phyloP scores from a whole-genome alignment of 1,284 basidiomycete genomes.

The Wallemia mellicola region DNA sequence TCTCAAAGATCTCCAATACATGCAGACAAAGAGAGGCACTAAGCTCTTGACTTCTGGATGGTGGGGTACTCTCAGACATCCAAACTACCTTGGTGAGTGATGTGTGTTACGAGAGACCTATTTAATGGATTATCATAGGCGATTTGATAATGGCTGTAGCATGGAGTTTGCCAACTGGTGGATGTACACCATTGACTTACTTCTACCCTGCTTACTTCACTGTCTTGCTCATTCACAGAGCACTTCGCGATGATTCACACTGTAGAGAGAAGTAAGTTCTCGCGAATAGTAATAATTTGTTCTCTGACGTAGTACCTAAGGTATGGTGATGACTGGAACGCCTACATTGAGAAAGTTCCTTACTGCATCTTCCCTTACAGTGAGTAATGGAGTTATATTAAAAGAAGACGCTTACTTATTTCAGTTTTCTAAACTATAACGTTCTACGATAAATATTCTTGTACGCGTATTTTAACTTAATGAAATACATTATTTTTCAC shows the following conservation, averaged over 20 bases:
- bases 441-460: too few relatives aligned
- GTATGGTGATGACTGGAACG: slow-evolving; percentile 59
- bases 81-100: slow-evolving; percentile 20
- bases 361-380: slow-evolving; percentile 69
- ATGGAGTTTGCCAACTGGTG: slow-evolving; percentile 83
- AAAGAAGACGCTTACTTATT: not conserved
- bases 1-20: slow-evolving; percentile 31
- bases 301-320: slow-evolving; percentile 11
- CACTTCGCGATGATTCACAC: slow-evolving; percentile 67
- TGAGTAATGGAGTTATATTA: not conserved
- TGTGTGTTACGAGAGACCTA: not conserved
- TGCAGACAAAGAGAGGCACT: slow-evolving; percentile 58
- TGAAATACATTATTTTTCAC: not conserved
- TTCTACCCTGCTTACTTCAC: slow-evolving; percentile 72
- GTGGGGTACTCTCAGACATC: slow-evolving; percentile 88
- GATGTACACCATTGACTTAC: slow-evolving; percentile 75
- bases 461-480: not conserved
- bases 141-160: slow-evolving; percentile 67
- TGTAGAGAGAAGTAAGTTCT: slow-evolving; percentile 48
- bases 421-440: not conserved
- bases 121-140: slow-evolving; percentile 16
- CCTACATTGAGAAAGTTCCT: slow-evolving; percentile 53
- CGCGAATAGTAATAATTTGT: not conserved
- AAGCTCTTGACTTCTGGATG: slow-evolving; percentile 81
- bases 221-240: slow-evolving; percentile 67